Evolutionary conservation across 768 basidiomycete species (phyloP), one percentile per base, ranked within the genome.

Genomic region (Lentinula raphanica): DNA sequence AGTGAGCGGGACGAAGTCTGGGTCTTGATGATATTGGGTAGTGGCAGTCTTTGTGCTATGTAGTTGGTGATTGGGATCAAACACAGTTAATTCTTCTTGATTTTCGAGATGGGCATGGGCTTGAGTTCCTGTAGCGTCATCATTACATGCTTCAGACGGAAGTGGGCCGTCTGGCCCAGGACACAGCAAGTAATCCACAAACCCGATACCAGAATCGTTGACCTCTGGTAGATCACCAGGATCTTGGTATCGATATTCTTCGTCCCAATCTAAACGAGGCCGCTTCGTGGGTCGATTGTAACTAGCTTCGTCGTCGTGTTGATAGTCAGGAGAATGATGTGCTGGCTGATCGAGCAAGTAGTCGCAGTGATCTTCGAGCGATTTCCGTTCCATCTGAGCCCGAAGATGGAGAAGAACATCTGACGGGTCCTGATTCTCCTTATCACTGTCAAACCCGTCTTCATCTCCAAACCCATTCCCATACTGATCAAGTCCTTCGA

Each of bases 181-280:
- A n/a, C 6, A 8, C 46, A 12, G 36, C 19, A 36, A 13, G 21
- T 50, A 23, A 50, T 50, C 49, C 35, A 53, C 9, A 55, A 67
- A 53, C 5, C 60, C 63, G 36, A 70, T 59, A 11, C 67, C 68
- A 13, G 69, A 70, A 62, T 66, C 66, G 19, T 65, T 59, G 7
- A 58, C 25, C 19, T 42, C 21, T 3, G n/a, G n/a, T n/a, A n/a
- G 17, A 25, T 11, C 13, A 11, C 25, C 21, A 25, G 13, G 21
- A 1, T 21, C 36, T 31, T 36, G 21, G 23, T 36, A 23, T 28
- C 35, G 12, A 17, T 15, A 7, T 27, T 19, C 42, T 5, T 28
- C 29, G 13, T 44, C 54, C 50, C 25, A 53, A n/a, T 53, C 36
- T 36, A 63, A 49, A 40, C 65, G 63, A 45, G 62, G 57, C 29